A percentile compares a stretch with the other conserved stretches of the same genome.
Evolutionary conservation across 176 grass and related monocot genomes (phyloP).

Genomic region (Eragrostis curvula): DNA sequence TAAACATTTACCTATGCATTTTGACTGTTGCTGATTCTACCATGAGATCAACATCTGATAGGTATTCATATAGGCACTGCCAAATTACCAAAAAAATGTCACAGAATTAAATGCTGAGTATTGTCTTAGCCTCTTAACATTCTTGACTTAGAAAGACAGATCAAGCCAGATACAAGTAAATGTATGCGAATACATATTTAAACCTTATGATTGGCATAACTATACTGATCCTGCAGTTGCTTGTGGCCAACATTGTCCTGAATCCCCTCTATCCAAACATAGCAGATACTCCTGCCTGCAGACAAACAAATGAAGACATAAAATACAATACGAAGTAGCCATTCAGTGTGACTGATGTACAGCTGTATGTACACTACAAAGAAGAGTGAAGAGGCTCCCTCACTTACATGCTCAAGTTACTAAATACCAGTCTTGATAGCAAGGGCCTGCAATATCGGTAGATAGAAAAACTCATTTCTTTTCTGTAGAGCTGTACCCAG

Average conservation of each 20-base stretch:
- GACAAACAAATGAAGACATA: slow-evolving; percentile 11
- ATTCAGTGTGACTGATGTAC: not conserved
- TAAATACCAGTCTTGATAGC: slow-evolving; percentile 68
- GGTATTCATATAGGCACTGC: not conserved
- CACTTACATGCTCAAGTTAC: slow-evolving; percentile 48
- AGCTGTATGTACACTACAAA: slow-evolving; percentile 6
- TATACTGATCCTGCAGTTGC: slow-evolving; percentile 27
- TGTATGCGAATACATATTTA: slow-evolving; percentile 19
- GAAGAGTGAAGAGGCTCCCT: no score
- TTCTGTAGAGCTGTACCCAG: slow-evolving; percentile 59
- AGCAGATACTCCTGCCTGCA: slow-evolving; percentile 25
- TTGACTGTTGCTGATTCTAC: not conserved
- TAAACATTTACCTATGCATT: slow-evolving; percentile 20
- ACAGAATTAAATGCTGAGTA: slow-evolving; percentile 11
- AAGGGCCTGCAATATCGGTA: slow-evolving; percentile 63
- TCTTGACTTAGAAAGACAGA: slow-evolving; percentile 6
- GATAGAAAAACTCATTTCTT: slow-evolving; percentile 48
- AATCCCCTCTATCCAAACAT: slow-evolving; percentile 27
- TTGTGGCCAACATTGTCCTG: not conserved
- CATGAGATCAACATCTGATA: not conserved
- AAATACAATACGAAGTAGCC: slow-evolving; percentile 16
- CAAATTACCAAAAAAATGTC: not conserved
- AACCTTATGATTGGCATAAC: slow-evolving; percentile 2
- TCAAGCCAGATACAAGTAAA: not conserved
- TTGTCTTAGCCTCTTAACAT: slow-evolving; percentile 9